phyloP scores from a whole-genome alignment of 192 early-diverging fungal species.

The Dispira simplex region DNA sequence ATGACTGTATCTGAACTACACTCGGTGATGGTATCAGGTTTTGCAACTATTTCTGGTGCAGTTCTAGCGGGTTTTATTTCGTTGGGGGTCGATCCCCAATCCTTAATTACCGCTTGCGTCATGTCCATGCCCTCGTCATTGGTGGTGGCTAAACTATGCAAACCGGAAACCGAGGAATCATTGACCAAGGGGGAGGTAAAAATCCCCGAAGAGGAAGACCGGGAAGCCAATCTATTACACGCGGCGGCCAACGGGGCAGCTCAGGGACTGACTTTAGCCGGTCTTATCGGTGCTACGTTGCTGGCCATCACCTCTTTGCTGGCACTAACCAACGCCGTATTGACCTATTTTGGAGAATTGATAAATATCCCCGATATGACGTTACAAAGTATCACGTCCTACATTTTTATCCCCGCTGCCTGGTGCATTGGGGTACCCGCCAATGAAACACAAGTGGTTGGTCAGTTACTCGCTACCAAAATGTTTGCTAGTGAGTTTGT shows the following conservation, averaged over 20 bases:
- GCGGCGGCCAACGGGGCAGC: slow-evolving; percentile 73
- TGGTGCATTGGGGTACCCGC: slow-evolving; percentile 49
- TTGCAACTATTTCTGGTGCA: slow-evolving; percentile 81
- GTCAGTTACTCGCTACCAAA: slow-evolving; percentile 54
- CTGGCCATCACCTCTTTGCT: slow-evolving; percentile 62
- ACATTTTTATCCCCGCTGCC: slow-evolving; percentile 60
- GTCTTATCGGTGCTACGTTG: slow-evolving; percentile 61
- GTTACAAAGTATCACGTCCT: slow-evolving; percentile 55
- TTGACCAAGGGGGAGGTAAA: slow-evolving; percentile 52
- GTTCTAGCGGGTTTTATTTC: slow-evolving; percentile 56
- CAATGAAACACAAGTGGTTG: slow-evolving; percentile 35
- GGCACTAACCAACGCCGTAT: slow-evolving; percentile 44
- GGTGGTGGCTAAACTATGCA: slow-evolving; percentile 70
- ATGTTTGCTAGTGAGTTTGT: slow-evolving; percentile 80
- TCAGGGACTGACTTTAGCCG: slow-evolving; percentile 54
- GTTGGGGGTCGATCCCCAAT: slow-evolving; percentile 43
- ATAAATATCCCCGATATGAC: slow-evolving; percentile 39
- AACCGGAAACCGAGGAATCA: slow-evolving; percentile 71
- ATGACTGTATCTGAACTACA: slow-evolving; percentile 80
- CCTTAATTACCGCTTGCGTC: slow-evolving; percentile 70
- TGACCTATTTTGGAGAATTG: slow-evolving; percentile 55
- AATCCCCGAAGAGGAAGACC: slow-evolving; percentile 35
- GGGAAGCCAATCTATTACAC: slow-evolving; percentile 61
- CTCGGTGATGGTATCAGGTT: slow-evolving; percentile 76
- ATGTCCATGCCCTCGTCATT: slow-evolving; percentile 83